These are phyloP conservation scores for Acanthamoeba castellanii DNA, from an alignment of 208 protist genomes.

Conservation along the genomic window DNA sequence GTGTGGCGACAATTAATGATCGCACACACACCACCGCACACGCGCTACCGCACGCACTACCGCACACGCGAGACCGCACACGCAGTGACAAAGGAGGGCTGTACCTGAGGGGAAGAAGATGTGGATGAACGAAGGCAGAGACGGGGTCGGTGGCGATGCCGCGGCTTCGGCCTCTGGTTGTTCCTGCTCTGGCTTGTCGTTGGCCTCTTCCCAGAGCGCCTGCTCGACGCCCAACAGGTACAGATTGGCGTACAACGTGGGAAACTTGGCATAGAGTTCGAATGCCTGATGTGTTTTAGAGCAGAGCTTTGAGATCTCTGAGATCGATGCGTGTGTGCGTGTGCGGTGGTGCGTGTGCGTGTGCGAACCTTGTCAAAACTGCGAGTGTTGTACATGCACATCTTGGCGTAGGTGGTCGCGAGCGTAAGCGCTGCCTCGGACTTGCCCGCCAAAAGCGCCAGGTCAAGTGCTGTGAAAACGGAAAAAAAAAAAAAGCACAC, in stretches of 20 bases:
- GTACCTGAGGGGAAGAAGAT: constrained; percentile 32
- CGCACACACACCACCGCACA: too few species aligned
- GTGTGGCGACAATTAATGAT: too few species aligned
- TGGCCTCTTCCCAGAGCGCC: background rate
- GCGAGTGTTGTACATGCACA: constrained; percentile 31
- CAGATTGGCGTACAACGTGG: constrained; percentile 25
- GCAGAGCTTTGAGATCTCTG: too few species aligned
- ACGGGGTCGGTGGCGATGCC: background rate
- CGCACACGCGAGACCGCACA: too few species aligned
- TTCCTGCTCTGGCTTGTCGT: background rate
- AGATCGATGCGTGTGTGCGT: too few species aligned
- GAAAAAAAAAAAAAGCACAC: background rate
- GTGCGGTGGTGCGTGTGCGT: too few species aligned
- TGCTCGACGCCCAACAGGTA: constrained; percentile 42
- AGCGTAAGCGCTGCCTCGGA: constrained; percentile 28
- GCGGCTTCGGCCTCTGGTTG: background rate
- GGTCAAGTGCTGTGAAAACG: background rate
- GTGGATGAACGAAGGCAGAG: background rate
- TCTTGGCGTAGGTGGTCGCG: background rate
- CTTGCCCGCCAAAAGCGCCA: background rate
- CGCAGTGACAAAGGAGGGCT: background rate
- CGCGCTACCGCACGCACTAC: too few species aligned
- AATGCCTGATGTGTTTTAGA: background rate
- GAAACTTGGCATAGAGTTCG: constrained; percentile 53
- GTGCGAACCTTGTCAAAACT: constrained; percentile 27